Percentiles rank a stretch among this genome's conserved stretches.
Evolutionary conservation across 768 basidiomycete genomes (phyloP).

Genomic region (Strobilomyces dryophilus): DNA sequence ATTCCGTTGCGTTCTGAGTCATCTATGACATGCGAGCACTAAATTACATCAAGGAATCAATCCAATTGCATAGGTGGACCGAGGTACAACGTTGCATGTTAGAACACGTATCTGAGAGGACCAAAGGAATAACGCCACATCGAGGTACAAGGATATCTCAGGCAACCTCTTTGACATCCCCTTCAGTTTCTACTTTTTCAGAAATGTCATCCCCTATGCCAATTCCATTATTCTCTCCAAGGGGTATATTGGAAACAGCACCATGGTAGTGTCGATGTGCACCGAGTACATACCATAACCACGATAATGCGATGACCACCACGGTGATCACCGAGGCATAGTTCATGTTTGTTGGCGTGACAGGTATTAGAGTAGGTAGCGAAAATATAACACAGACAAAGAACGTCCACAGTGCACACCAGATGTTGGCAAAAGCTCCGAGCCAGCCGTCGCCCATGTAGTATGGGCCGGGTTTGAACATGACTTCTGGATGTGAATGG

Average conservation of each 20-base stretch:
- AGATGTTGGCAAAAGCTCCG: constrained; percentile 42
- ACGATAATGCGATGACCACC: constrained; percentile 22
- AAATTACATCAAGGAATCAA: too few relatives aligned
- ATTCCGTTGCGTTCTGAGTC: too few relatives aligned
- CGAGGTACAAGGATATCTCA: not conserved
- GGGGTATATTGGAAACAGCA: constrained; percentile 48
- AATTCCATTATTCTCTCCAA: not conserved
- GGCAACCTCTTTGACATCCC: not conserved
- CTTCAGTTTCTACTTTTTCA: constrained; percentile 1
- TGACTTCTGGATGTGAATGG: constrained; percentile 52
- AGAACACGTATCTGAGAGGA: too few relatives aligned
- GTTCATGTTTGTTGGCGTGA: constrained; percentile 48
- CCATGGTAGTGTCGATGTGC: constrained; percentile 56
- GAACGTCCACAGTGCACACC: constrained; percentile 42
- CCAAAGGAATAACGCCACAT: too few relatives aligned
- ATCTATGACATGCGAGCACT: too few relatives aligned
- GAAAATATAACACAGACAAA: constrained; percentile 47
- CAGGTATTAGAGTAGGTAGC: constrained; percentile 47
- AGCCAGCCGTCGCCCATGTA: constrained; percentile 52
- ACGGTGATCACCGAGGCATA: constrained; percentile 39
- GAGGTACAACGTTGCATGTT: too few relatives aligned
- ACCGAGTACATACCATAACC: constrained; percentile 50
- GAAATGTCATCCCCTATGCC: not conserved
- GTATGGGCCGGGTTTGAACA: constrained; percentile 58
- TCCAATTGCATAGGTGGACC: too few relatives aligned